A percentile compares a stretch with the other conserved stretches of the same genome.
phyloP scores from a whole-genome alignment of 305 asterid species.

The Andrographis paniculata region DNA sequence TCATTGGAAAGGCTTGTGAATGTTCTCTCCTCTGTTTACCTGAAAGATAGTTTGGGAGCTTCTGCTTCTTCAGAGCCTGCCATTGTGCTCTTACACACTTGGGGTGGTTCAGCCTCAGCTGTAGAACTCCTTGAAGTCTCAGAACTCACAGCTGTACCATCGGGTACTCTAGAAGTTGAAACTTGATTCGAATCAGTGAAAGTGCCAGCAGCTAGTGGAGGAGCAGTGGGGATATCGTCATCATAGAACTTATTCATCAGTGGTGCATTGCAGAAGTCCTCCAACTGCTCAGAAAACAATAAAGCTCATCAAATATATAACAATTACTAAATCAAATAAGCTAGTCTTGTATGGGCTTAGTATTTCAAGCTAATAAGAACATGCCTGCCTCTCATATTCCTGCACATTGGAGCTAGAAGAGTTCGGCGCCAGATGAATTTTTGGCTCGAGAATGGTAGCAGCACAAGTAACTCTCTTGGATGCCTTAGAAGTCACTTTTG shows the following conservation, averaged over 20 bases:
- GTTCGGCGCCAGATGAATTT: constrained; percentile 20
- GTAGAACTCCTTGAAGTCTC: constrained; percentile 30
- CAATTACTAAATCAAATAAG: not conserved
- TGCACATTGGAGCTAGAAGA: constrained; percentile 21
- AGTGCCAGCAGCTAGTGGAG: constrained; percentile 43
- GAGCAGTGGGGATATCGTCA: constrained; percentile 70
- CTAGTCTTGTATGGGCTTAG: not conserved
- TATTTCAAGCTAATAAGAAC: not conserved
- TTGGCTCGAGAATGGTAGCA: constrained; percentile 20
- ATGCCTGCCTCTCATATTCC: constrained; percentile 40
- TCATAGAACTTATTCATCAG: constrained; percentile 26
- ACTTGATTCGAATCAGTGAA: constrained; percentile 25
- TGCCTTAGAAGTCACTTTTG: constrained; percentile 33
- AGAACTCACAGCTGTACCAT: constrained; percentile 6
- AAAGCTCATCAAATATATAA: not conserved
- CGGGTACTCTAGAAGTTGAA: constrained; percentile 17
- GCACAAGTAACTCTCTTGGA: constrained; percentile 19
- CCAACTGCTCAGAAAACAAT: constrained; percentile 16
- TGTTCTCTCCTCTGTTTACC: too few relatives aligned
- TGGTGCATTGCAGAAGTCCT: constrained; percentile 24
- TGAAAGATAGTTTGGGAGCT: not conserved
- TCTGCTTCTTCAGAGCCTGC: constrained; percentile 24
- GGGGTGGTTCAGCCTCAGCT: constrained; percentile 23
- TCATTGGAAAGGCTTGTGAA: not conserved
- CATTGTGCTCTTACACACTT: constrained; percentile 17